A percentile compares a stretch with the other conserved stretches of the same genome.
Evolutionary conservation across 2,329 filamentous ascomycete genomes (phyloP).

Genomic region (Curvularia hawaiiensis): DNA sequence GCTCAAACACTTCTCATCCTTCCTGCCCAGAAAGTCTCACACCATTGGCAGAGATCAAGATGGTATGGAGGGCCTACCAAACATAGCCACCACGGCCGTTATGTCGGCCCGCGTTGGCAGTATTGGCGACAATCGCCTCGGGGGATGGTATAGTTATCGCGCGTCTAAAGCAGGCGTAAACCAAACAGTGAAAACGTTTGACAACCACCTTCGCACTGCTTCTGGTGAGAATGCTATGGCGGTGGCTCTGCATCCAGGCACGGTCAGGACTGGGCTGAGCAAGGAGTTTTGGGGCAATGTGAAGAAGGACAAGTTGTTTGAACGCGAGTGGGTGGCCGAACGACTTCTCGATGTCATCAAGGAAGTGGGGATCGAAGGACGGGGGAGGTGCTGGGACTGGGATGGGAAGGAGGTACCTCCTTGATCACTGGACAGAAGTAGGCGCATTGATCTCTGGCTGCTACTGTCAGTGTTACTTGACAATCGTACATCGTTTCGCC

Average conservation of each 20-base stretch:
- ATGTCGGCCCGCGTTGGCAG: slow-evolving; percentile 81
- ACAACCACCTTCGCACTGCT: slow-evolving; percentile 65
- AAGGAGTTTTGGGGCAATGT: slow-evolving; percentile 73
- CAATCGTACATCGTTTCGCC: slow-evolving; percentile 1
- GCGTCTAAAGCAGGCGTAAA: slow-evolving; percentile 77
- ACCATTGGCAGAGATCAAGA: slow-evolving; percentile 9
- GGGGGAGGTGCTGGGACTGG: slow-evolving; percentile 50
- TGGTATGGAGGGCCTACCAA: slow-evolving; percentile 46
- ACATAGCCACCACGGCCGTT: slow-evolving; percentile 69
- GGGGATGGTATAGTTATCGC: slow-evolving; percentile 84
- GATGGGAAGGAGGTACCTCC: slow-evolving; percentile 47
- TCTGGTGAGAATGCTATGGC: slow-evolving; percentile 68
- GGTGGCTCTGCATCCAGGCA: slow-evolving; percentile 78
- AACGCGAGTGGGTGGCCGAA: slow-evolving; percentile 68
- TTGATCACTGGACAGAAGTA: slow-evolving; percentile 22
- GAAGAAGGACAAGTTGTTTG: slow-evolving; percentile 67
- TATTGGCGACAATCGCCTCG: slow-evolving; percentile 71
- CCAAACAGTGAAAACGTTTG: slow-evolving; percentile 72
- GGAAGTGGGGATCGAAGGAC: slow-evolving; percentile 62
- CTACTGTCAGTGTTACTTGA: neutral
- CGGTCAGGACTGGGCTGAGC: slow-evolving; percentile 76
- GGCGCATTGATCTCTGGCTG: neutral
- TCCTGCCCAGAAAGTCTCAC: slow-evolving; percentile 65
- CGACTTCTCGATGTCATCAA: slow-evolving; percentile 68
- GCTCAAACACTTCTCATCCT: slow-evolving; percentile 73